phyloP scores from a whole-genome alignment of 768 basidiomycete genomes.

The Auriculariales sp. region DNA sequence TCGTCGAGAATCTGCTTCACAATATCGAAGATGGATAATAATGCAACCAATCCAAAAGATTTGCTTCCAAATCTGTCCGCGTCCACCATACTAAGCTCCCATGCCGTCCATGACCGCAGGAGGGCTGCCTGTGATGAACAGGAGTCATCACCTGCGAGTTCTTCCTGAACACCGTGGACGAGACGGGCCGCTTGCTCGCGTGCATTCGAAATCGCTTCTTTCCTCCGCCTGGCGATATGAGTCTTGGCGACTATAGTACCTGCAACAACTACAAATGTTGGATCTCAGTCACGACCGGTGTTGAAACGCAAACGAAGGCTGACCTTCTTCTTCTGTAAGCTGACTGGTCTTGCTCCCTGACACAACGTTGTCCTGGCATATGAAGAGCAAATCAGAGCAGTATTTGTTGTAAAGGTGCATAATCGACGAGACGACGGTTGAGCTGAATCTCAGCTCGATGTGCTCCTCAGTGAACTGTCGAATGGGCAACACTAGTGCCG shows the following conservation, averaged over 20 bases:
- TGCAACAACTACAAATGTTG: no score
- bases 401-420: constrained; percentile 21
- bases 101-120: constrained; percentile 39
- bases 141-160: constrained; percentile 35
- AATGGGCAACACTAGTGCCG: neutral
- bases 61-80: constrained; percentile 33
- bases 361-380: constrained; percentile 33
- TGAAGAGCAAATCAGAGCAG: constrained; percentile 28
- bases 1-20: constrained; percentile 14
- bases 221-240: constrained; percentile 39
- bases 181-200: constrained; percentile 41
- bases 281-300: no score
- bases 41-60: constrained; percentile 47
- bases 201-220: constrained; percentile 34
- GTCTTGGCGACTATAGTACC: constrained; percentile 54
- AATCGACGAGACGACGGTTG: neutral
- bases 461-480: neutral
- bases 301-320: no score
- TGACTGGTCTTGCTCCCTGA: constrained; percentile 25
- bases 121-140: constrained; percentile 25
- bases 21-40: constrained; percentile 42
- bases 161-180: constrained; percentile 32
- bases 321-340: constrained; percentile 51
- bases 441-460: neutral
- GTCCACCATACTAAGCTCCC: constrained; percentile 26